These are phyloP conservation scores for Escovopsis sp. DNA, from an alignment of 2,329 filamentous ascomycete species.

Conservation along the genomic window DNA sequence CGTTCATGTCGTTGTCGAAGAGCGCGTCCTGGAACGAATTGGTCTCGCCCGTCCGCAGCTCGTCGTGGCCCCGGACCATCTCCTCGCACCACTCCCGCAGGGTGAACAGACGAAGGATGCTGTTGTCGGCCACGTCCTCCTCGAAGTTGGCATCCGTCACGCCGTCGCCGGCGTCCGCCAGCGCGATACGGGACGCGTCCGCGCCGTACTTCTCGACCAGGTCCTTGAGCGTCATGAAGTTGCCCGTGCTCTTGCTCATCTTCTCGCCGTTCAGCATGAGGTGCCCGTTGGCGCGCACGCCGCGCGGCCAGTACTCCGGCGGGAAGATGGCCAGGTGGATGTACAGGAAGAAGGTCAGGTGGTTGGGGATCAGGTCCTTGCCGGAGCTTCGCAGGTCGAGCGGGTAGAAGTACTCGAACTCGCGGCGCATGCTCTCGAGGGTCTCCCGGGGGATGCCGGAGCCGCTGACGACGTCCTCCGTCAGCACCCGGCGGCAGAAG, in stretches of 20 bases:
- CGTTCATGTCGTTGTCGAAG: constrained; percentile 88
- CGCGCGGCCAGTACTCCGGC: constrained; percentile 73
- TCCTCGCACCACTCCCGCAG: constrained; percentile 90
- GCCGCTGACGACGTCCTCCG: constrained; percentile 45
- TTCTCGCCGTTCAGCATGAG: constrained; percentile 92
- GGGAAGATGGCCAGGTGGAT: constrained; percentile 83
- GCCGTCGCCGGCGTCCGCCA: constrained; percentile 88
- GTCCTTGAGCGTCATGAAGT: constrained; percentile 85
- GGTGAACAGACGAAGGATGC: constrained; percentile 68
- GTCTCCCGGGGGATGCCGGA: constrained; percentile 59
- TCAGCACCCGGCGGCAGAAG: constrained; percentile 60
- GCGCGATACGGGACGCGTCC: constrained; percentile 77
- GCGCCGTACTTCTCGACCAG: constrained; percentile 86
- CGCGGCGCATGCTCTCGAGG: constrained; percentile 67
- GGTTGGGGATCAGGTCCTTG: constrained; percentile 87
- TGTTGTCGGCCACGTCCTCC: constrained; percentile 83
- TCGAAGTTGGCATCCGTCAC: constrained; percentile 96
- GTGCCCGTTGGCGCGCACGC: constrained; percentile 81
- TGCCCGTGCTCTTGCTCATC: constrained; percentile 96
- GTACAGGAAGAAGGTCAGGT: constrained; percentile 92
- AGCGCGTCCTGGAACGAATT: constrained; percentile 73
- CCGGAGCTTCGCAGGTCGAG: constrained; percentile 77
- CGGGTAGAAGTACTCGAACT: constrained; percentile 96
- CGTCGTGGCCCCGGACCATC: constrained; percentile 49
- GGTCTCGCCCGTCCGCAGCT: constrained; percentile 58